These are phyloP conservation scores for Truncatella angustata DNA, from an alignment of 2,329 filamentous ascomycete genomes.

Conservation along the genomic window DNA sequence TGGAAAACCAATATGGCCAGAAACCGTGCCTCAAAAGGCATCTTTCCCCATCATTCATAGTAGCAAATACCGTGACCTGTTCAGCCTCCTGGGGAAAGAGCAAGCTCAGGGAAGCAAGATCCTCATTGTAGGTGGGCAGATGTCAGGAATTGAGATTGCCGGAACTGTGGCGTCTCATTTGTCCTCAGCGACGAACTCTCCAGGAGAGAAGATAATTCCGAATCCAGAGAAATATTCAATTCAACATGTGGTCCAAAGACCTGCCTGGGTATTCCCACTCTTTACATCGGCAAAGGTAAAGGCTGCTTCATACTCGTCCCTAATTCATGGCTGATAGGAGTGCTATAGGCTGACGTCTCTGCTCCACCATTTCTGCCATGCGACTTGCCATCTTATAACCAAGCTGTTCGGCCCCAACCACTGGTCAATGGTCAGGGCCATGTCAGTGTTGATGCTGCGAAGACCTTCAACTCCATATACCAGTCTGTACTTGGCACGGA, in stretches of 20 bases:
- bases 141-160: constrained; percentile 78
- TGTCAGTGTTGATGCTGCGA: constrained; percentile 57
- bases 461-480: constrained; percentile 50
- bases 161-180: constrained; percentile 70
- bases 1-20: constrained; percentile 55
- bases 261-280: constrained; percentile 70
- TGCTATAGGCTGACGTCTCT: constrained; percentile 40
- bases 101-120: constrained; percentile 54
- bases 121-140: constrained; percentile 74
- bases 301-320: no score
- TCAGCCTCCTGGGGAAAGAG: constrained; percentile 42
- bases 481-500: constrained; percentile 48
- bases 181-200: constrained; percentile 59
- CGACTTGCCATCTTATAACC: constrained; percentile 71
- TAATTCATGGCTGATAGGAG: no score
- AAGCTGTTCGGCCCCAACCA: constrained; percentile 57
- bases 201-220: constrained; percentile 37
- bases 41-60: constrained; percentile 63
- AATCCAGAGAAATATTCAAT: constrained; percentile 54
- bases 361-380: constrained; percentile 67
- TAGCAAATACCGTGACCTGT: constrained; percentile 60
- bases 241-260: constrained; percentile 67
- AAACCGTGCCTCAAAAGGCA: constrained; percentile 33
- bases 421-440: constrained; percentile 65
- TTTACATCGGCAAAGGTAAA: constrained; percentile 51